phyloP scores from a whole-genome alignment of 2,329 filamentous ascomycete species.

The Coleophoma cylindrospora region DNA sequence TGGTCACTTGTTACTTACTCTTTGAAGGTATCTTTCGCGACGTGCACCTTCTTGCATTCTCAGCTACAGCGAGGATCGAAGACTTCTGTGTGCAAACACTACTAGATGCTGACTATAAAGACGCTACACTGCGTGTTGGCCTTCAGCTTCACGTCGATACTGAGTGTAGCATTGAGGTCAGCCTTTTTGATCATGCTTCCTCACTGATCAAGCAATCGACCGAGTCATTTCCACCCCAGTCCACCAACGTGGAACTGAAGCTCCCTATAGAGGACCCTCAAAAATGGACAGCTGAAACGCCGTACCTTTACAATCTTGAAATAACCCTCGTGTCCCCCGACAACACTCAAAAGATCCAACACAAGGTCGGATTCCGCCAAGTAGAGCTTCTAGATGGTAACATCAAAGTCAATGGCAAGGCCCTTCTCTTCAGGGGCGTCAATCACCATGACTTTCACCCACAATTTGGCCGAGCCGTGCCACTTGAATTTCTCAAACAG shows the following conservation, averaged over 20 bases:
- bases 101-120: slow-evolving; percentile 44
- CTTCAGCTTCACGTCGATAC: slow-evolving; percentile 27
- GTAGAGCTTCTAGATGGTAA: slow-evolving; percentile 44
- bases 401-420: slow-evolving; percentile 43
- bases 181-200: neutral
- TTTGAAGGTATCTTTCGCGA: slow-evolving; percentile 59
- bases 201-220: neutral
- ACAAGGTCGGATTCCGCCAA: slow-evolving; percentile 44
- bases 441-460: slow-evolving; percentile 65
- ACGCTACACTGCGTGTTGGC: slow-evolving; percentile 40
- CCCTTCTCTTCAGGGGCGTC: slow-evolving; percentile 45
- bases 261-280: slow-evolving; percentile 39
- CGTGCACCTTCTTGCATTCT: slow-evolving; percentile 53
- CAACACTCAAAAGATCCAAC: slow-evolving; percentile 14
- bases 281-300: slow-evolving; percentile 63
- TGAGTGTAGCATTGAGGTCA: slow-evolving; percentile 16
- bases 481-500: slow-evolving; percentile 42
- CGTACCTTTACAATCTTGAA: slow-evolving; percentile 45
- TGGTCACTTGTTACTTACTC: too few species aligned
- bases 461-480: slow-evolving; percentile 42
- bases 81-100: slow-evolving; percentile 51
- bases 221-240: too few species aligned
- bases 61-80: slow-evolving; percentile 43
- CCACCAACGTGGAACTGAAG: neutral
- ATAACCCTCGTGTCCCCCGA: slow-evolving; percentile 30